Conservation (phyloP, 306 rosid genomes). For the Hippophae gyantsensis region DNA sequence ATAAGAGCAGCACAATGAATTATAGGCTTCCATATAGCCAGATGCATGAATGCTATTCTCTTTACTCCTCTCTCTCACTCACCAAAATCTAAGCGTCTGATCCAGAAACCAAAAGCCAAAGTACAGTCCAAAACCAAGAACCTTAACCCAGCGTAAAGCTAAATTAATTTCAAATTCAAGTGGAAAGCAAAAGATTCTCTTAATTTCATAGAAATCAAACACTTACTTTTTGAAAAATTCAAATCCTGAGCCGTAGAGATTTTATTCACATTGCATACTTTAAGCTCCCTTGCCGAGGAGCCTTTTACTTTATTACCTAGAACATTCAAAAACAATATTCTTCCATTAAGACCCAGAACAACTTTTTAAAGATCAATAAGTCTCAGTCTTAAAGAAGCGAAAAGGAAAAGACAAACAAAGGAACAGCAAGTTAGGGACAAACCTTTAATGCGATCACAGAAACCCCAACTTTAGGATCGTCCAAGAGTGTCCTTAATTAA, state of each 20-base stretch:
- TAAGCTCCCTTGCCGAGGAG: constrained; percentile 18
- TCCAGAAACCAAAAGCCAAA: constrained; percentile 6
- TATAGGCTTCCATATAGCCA: constrained; percentile 94
- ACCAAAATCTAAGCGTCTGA: constrained; percentile 6
- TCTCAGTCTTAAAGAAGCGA: constrained; percentile 25
- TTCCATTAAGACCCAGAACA: constrained; percentile 21
- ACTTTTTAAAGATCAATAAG: constrained; percentile 27
- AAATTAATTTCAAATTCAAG: constrained; percentile 15
- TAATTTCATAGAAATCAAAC: constrained; percentile 12
- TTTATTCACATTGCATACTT: constrained; percentile 23
- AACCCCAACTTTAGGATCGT: constrained; percentile 27
- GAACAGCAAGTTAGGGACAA: constrained; percentile 14
- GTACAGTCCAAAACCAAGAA: neutral
- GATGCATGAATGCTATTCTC: constrained; percentile 54
- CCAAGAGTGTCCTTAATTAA: constrained; percentile 17
- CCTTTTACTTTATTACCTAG: constrained; percentile 29
- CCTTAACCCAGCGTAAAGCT: neutral
- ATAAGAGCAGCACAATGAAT: constrained; percentile 86
- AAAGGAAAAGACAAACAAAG: constrained; percentile 18
- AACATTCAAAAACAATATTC: constrained; percentile 25
- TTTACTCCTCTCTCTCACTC: constrained; percentile 1
- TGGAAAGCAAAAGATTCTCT: constrained; percentile 23
- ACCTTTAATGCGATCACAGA: constrained; percentile 34
- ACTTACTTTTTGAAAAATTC: constrained; percentile 16
- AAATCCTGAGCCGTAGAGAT: constrained; percentile 16